Conservation (phyloP, 345 rosid species). For the Mallotus nudiflorus region DNA sequence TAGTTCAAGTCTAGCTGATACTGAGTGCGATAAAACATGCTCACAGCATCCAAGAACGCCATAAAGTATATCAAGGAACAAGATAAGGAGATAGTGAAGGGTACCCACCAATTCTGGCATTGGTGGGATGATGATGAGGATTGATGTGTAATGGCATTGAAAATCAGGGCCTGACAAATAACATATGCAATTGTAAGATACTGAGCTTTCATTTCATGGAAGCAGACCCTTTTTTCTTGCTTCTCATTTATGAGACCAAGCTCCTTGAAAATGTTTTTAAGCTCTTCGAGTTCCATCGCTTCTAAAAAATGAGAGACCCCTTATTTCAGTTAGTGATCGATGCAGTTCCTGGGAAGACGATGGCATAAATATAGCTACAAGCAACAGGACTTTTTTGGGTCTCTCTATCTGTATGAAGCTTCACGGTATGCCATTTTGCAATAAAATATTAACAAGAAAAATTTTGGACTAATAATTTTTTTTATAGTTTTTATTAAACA, state of each 20-base stretch:
- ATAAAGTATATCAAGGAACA: not conserved
- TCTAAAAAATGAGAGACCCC: no score
- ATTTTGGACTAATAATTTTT: no score
- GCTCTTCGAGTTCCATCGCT: not conserved
- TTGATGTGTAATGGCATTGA: not conserved
- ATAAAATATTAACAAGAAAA: no score
- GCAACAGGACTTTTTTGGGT: no score
- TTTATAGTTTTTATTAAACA: no score
- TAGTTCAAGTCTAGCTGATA: not conserved
- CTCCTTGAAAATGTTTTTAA: not conserved
- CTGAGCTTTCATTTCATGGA: slow-evolving; percentile 8
- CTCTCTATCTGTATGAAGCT: no score
- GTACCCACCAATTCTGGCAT: not conserved
- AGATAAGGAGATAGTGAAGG: not conserved
- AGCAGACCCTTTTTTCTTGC: slow-evolving; percentile 16
- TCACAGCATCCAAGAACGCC: not conserved
- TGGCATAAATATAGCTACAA: no score
- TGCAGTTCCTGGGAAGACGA: no score
- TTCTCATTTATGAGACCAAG: slow-evolving; percentile 2
- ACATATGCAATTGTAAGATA: slow-evolving; percentile 3
- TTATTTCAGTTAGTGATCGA: no score
- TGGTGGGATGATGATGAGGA: not conserved
- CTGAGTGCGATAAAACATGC: not conserved
- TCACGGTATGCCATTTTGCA: no score
- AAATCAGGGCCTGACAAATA: not conserved